These are phyloP conservation scores for Adansonia gregorii DNA, from an alignment of 441 rosid species.

Conservation along the genomic window DNA sequence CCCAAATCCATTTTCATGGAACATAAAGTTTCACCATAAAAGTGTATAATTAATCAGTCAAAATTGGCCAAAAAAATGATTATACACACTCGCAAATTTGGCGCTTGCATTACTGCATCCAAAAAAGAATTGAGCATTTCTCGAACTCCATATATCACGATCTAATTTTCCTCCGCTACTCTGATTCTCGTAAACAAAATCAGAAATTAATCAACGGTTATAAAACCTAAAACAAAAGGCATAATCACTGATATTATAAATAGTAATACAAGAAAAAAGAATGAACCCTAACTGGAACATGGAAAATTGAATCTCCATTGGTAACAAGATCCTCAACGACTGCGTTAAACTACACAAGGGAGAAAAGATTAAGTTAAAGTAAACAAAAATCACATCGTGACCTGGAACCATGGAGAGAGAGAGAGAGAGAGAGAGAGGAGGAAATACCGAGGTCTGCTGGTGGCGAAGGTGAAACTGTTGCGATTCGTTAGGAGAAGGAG, in stretches of 20 bases:
- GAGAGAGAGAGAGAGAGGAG: slow-evolving; percentile 7
- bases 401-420: background rate
- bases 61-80: background rate
- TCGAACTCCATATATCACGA: slow-evolving; percentile 84
- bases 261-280: background rate
- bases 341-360: slow-evolving; percentile 29
- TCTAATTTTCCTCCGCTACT: slow-evolving; percentile 60
- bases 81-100: slow-evolving; percentile 61
- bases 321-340: slow-evolving; percentile 32
- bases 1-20: background rate
- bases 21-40: background rate
- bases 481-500: slow-evolving; percentile 62
- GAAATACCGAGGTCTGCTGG: slow-evolving; percentile 39
- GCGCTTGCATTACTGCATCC: slow-evolving; percentile 84
- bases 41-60: slow-evolving; percentile 2
- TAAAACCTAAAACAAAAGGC: slow-evolving; percentile 18
- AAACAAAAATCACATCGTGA: slow-evolving; percentile 5
- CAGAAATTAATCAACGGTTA: slow-evolving; percentile 4
- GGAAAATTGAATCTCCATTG: slow-evolving; percentile 41
- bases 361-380: background rate
- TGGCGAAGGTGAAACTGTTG: slow-evolving; percentile 33
- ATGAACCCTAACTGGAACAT: slow-evolving; percentile 63
- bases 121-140: slow-evolving; percentile 56
- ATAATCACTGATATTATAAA: background rate
- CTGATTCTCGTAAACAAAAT: slow-evolving; percentile 40